Percentiles rank a stretch among this genome's conserved stretches.
phyloP scores from a whole-genome alignment of 352 stramenopile genomes.

The Phytopythium montanum region DNA sequence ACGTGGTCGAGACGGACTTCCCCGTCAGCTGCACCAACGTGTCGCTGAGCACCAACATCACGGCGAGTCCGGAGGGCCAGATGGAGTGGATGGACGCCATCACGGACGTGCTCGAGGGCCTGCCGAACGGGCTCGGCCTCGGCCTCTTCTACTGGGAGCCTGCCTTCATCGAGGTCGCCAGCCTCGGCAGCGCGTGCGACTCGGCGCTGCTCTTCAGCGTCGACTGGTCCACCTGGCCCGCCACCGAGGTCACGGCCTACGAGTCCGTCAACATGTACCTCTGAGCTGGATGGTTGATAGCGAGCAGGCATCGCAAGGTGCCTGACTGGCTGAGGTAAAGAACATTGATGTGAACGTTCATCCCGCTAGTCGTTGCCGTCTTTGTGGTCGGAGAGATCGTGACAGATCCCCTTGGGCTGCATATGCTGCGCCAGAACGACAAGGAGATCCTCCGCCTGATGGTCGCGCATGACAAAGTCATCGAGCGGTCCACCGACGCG shows the following conservation, averaged over 20 bases:
- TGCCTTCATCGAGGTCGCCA: slow-evolving; percentile 19
- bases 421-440: too few species aligned
- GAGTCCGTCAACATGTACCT: slow-evolving; percentile 22
- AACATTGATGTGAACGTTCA: too few species aligned
- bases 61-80: slow-evolving; percentile 16
- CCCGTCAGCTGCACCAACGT: slow-evolving; percentile 24
- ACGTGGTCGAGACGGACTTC: slow-evolving; percentile 29
- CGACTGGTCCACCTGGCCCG: slow-evolving; percentile 23
- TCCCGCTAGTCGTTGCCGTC: too few species aligned
- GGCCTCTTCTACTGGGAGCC: slow-evolving; percentile 36
- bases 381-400: too few species aligned
- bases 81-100: slow-evolving; percentile 23
- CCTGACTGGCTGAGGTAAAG: too few species aligned
- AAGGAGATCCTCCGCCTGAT: too few species aligned
- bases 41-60: slow-evolving; percentile 20
- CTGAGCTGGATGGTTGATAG: too few species aligned
- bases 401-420: too few species aligned
- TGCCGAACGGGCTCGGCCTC: slow-evolving; percentile 19
- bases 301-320: too few species aligned
- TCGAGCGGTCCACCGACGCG: background rate
- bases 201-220: slow-evolving; percentile 31
- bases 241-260: slow-evolving; percentile 18
- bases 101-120: slow-evolving; percentile 17
- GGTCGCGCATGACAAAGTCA: too few species aligned
- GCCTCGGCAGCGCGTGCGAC: slow-evolving; percentile 24